Base-by-base conservation (phyloP, 164 flowering plant genomes). In the Pachysandra terminalis region DNA sequence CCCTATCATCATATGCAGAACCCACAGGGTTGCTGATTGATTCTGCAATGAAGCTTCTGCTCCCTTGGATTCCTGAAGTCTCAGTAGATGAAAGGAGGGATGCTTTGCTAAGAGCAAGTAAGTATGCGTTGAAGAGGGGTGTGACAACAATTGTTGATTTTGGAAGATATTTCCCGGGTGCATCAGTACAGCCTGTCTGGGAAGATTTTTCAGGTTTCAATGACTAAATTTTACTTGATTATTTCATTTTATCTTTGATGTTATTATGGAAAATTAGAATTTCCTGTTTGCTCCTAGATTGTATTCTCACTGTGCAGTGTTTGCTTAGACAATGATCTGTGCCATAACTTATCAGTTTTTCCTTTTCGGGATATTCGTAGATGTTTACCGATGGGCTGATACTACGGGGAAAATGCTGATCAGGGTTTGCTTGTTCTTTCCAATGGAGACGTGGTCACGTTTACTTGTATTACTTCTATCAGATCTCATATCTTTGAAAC, bases 71-170 rank as follows among this genome's bases (percentile, higher is more conserved):
- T 67, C 97, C 97, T 19, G 86, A 90, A 73, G 86, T 71, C n/a
- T 82, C 97, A 9, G 73, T 84, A 16, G 81, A 85, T 74, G 94
- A 89, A 65, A 89, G 91, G 71, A 87, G 92, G 79, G 88, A 92
- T 67, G 96, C 98, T n/a, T 64, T 95, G 71, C 35, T 68, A 72
- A 81, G 88, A 82, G 97, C 97, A 62, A 90, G 94, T 82, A 79
- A 76, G 54, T 71, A 74, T 84, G 93, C 97, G 64, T 79, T 95
- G 71, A 75, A 9, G 59, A 86, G 82, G 75, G 99, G 99, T 53
- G 99, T 95, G 67, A 95, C 99, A 64, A 86, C 96, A 61, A 93
- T 95, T 40, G 91, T 95, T 78, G 99, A 95, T 81, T n/a, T 95
- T 69, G 99, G 99, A 56, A 88, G 97, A 84, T 90, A 85, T 71